Evolutionary conservation across 148 eudicot genomes (phyloP), one percentile per base, ranked within the genome.

Genomic region (Cornus controversa): DNA sequence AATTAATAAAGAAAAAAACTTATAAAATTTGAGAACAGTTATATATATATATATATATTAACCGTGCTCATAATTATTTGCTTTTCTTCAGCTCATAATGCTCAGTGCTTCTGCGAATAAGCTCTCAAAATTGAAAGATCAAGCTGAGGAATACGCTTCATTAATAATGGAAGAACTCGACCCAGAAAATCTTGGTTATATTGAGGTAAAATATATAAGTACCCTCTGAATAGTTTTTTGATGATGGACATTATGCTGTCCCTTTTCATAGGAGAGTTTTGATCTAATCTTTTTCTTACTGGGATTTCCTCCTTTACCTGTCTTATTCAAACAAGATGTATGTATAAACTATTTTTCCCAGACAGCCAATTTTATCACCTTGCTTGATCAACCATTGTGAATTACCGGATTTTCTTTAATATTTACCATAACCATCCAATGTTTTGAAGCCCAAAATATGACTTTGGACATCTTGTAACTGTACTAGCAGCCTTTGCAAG

Each of bases 111-210:
- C 99, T 0, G 97, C 98, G 45, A 96, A 96, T 78, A 93, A 87
- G 66, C 81, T 96, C 66, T 86, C 86, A 54, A 78, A 87, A 64
- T 79, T 96, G 79, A 93, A 93, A 80, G 98, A 92, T 31, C 89
- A 84, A 67, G 95, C 99, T 0, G 90, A 87, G 71, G 99, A 96
- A 82, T 96, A 93, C 67, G 98, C 98, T 24, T 86, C 89, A 45
- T 70, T 96, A 74, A 96, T 96, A 78, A 96, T 96, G 99, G 99
- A 96, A 82, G 99, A 96, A 78, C 77, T 96, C 34, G 99, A 96
- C 87, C 98, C 93, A 58, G 98, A 96, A 70, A 80, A 80, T 78
- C 89, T 91, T 75, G 94, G 94, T 70, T 93, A 96, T 84, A 96
- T 96, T 69, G 99, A 96, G 99, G 99, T 93, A 90, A 81, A 57